phyloP scores from a whole-genome alignment of 345 rosid genomes.

The Angophora floribunda region DNA sequence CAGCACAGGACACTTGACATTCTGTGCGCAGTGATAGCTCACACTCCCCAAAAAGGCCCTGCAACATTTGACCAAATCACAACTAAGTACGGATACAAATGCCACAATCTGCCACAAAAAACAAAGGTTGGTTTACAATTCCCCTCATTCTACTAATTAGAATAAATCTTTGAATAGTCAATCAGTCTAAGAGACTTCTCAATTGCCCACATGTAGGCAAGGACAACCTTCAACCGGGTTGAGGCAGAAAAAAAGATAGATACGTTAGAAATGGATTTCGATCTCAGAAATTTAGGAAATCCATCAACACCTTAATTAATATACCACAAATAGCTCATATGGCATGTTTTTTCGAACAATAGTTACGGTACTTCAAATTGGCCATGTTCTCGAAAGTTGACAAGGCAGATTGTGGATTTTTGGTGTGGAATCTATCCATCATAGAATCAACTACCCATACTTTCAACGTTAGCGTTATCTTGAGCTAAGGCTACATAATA shows the following conservation, averaged over 20 bases:
- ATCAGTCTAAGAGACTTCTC: not conserved
- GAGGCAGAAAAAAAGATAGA: too few species aligned
- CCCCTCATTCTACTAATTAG: not conserved
- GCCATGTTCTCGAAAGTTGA: not conserved
- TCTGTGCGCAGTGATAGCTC: conserved; percentile 50
- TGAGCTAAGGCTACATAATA: not conserved
- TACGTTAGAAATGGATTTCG: too few species aligned
- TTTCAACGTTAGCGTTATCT: not conserved
- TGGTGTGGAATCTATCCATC: too few species aligned
- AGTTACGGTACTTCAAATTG: not conserved
- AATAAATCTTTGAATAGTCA: not conserved
- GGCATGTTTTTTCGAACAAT: too few species aligned
- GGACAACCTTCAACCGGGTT: not conserved
- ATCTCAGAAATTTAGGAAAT: too few species aligned
- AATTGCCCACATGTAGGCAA: not conserved
- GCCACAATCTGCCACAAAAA: too few species aligned
- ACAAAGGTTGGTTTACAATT: not conserved
- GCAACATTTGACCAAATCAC: not conserved
- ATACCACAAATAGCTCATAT: not conserved
- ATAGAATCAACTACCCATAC: fast-evolving
- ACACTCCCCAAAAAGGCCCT: conserved; percentile 59
- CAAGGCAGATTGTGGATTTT: too few species aligned
- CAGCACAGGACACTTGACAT: conserved; percentile 49
- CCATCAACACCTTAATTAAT: not conserved
- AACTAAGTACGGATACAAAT: too few species aligned